Percentiles rank a stretch among this genome's conserved stretches.
Conservation (phyloP, 306 rosid genomes). For the Morella rubra region DNA sequence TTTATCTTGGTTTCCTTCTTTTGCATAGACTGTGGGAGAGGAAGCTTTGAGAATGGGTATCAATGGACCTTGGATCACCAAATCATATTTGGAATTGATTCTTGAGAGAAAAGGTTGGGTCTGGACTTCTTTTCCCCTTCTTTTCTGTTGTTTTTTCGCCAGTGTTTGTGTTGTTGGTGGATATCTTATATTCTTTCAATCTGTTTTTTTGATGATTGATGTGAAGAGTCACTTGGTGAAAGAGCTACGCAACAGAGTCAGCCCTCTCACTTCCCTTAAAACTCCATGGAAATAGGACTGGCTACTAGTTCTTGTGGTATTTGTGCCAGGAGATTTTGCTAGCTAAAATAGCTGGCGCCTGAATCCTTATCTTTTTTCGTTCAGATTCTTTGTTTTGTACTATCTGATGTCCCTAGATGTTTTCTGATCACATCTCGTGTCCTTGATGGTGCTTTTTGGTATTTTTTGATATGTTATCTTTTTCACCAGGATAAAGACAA, state of each 20-base stretch:
- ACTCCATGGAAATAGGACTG: neutral
- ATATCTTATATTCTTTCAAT: neutral
- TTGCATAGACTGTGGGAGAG: slow-evolving; percentile 85
- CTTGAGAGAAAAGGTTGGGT: slow-evolving; percentile 83
- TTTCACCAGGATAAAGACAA: slow-evolving; percentile 23
- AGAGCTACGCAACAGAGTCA: neutral
- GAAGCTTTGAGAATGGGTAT: slow-evolving; percentile 81
- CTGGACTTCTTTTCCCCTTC: slow-evolving; percentile 9
- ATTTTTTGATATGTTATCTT: slow-evolving; percentile 23
- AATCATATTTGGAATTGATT: slow-evolving; percentile 96
- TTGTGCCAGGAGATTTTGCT: neutral
- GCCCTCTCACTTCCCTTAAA: neutral
- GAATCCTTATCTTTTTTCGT: neutral
- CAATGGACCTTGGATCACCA: slow-evolving; percentile 87
- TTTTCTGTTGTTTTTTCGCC: slow-evolving; percentile 1
- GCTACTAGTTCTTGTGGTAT: neutral
- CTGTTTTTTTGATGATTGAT: neutral
- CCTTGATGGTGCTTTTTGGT: slow-evolving; percentile 9
- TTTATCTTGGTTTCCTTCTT: neutral
- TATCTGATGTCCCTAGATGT: slow-evolving; percentile 13
- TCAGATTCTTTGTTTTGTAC: slow-evolving; percentile 8
- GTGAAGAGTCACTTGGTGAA: neutral
- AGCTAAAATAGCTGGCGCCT: neutral
- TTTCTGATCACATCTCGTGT: slow-evolving; percentile 11
- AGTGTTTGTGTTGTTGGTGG: slow-evolving; percentile 19